Evolutionary conservation across 1,284 basidiomycete species (phyloP), one percentile per base, ranked within the genome.

Genomic region (Flammula alnicola): DNA sequence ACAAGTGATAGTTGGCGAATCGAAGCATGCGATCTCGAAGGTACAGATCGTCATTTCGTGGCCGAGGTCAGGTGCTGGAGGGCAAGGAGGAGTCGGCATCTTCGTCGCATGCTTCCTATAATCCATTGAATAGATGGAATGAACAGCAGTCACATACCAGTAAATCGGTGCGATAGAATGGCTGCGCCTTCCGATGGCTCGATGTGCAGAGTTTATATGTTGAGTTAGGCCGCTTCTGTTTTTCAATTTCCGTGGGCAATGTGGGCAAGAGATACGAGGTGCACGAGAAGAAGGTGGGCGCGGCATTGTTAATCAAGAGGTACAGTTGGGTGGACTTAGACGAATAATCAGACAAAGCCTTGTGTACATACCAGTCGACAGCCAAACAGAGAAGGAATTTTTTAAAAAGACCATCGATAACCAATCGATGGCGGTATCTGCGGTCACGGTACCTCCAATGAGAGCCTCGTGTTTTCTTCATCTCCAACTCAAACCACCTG

Each of bases 1-100:
- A 56, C 41, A 52, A 63, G 42, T 61, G 51, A 22, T 59, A 55
- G n/a, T 60, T 38, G 0, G 60, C 63, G 52, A 52, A 64, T 64
- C 61, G 27, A 59, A 64, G 5, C 12, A 64, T 48, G 4, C 58
- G 49, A 23, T 55, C 55, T 54, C 48, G 36, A 59, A 62, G 8
- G 57, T 36, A 62, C 1, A 27, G 9, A 38, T 60, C 58, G 16
- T 39, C 31, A 12, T 42, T 17, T 10, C 35, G n/a, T 27, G 44
- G 41, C 49, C 40, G 23, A 30, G 31, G 1, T 17, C 7, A 1
- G 39, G 52, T 22, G 49, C 32, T 8, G 55, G 55, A 9, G 14
- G 19, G 5, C n/a, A 36, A 12, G 7, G 8, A 0, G 10, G 22
- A 25, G 43, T 43, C 42, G 0, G 54, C 55, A 22, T 48, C 8